Evolutionary conservation across 352 stramenopile genomes (phyloP), one percentile per base, ranked within the genome.

Genomic region (Pythium insidiosum): DNA sequence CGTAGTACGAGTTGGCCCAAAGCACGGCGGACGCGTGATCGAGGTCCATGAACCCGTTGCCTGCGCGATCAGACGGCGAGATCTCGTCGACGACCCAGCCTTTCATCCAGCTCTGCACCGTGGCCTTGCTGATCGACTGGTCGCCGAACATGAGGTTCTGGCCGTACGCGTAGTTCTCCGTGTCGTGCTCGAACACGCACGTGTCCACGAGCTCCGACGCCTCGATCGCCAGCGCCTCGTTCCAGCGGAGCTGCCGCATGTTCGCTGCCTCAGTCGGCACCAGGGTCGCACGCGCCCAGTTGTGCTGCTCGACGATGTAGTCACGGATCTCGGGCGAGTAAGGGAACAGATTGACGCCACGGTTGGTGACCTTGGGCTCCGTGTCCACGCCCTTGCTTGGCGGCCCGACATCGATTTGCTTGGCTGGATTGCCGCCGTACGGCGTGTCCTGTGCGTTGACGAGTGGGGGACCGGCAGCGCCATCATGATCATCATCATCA

Each of bases 71-170:
- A n/a, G 42, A 35, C 1, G 7, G 10, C 22, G 61, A 67, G 49
- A 70, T 51, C 37, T 70, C 61, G 18, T 64, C 49, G 26, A 33
- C 39, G 33, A 70, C 61, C 61, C 61, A 70, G 23, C 33, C 43
- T 6, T 66, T 18, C 39, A 70, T 67, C 61, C 61, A 70, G 20
- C 30, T 43, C 21, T 54, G 50, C 26, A 67, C 40, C 20, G 47
- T 58, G 16, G 26, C 9, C 35, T 58, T 55, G 53, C 64, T 50
- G 24, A 64, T 44, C 15, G 34, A 16, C 9, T 28, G 23, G 34
- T 49, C 45, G 35, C 61, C 61, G 46, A 61, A 63, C 56, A 70
- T 64, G 31, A 70, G 57, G 36, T 70, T 70, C 39, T 70, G 61
- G 2, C 61, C 53, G 43, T 70, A 70, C 22, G 56, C 46, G 38